Evolutionary conservation across 1,139 yeast species (phyloP), one percentile per base, ranked within the genome.

Genomic region (Geotrichum cucujoidarum): DNA sequence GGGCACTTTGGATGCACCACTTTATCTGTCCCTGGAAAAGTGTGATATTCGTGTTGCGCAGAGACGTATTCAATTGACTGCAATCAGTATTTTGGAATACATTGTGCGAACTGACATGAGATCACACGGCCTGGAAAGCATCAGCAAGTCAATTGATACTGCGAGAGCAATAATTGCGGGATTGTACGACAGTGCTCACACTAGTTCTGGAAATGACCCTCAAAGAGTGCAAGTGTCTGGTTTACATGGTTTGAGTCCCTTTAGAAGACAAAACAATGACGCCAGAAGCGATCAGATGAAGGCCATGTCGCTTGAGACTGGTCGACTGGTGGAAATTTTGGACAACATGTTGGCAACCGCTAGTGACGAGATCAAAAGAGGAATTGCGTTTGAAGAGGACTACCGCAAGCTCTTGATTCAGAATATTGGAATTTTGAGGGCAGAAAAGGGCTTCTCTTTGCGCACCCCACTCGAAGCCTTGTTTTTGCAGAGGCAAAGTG

Each of bases 341-440:
- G 60, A 54, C 37, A 41, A 45, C 22, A 55, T 52, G 31, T 40
- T 55, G 29, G 51, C 47, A 4, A 43, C 45, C 1, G 44, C 53
- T 4, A 40, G 49, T 16, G 57, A 53, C 14, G 47, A 49, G 31
- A 43, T 53, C 20, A 25, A 36, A 10, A 53, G 50, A 40, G 52
- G 53, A 11, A 46, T 47, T 21, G 57, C 54, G 20, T 57, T 57
- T 45, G 57, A 55, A 29, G 55, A 51, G 34, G 62, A 61, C 36
- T 53, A 52, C 7, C 49, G 59, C 4, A 59, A 58, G 39, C 52
- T 59, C 47, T 51, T 60, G 29, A 50, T 58, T 40, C 64, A 61
- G 46, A 52, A 54, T 11, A 55, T 60, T 33, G 59, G 61, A 4
- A 49, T 60, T 18, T 43, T 61, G 17, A 37, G 56, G 36, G 46